Percentiles rank a stretch among this genome's conserved stretches.
phyloP scores from a whole-genome alignment of 495 filamentous ascomycete species.

The Corynascus novoguineensis region DNA sequence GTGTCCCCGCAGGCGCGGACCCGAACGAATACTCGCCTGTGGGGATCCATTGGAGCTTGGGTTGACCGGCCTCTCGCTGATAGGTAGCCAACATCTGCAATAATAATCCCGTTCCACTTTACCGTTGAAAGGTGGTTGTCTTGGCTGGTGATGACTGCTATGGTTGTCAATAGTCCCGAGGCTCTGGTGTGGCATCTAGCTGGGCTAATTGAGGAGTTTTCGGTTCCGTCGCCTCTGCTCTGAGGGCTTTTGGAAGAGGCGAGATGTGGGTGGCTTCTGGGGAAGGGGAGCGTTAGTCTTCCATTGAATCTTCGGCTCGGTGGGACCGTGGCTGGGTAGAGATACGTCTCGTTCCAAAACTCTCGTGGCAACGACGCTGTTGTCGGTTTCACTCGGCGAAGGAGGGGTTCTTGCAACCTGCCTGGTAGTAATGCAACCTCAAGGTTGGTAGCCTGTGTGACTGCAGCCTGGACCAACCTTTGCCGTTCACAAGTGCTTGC shows the following conservation, averaged over 20 bases:
- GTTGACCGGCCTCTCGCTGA: neutral
- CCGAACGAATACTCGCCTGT: neutral
- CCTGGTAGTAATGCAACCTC: too few species aligned
- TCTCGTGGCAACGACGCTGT: too few species aligned
- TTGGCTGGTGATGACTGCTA: neutral
- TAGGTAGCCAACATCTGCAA: neutral
- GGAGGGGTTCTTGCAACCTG: conserved; percentile 3
- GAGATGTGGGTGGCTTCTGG: neutral
- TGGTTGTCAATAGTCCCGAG: neutral
- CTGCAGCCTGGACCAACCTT: too few species aligned
- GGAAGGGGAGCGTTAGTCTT: neutral
- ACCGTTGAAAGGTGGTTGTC: neutral
- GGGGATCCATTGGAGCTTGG: neutral
- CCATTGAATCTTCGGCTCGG: neutral
- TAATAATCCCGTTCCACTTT: conserved; percentile 7
- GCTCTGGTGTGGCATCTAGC: neutral
- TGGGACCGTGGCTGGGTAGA: too few species aligned
- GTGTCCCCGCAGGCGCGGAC: neutral
- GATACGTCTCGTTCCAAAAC: too few species aligned
- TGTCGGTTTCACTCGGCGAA: too few species aligned
- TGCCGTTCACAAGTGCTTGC: too few species aligned
- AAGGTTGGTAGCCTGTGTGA: too few species aligned
- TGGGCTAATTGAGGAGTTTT: neutral
- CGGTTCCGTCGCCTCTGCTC: too few species aligned
- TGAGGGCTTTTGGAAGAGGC: neutral